Percentiles rank a stretch among this genome's conserved stretches.
phyloP scores from a whole-genome alignment of 306 rosid species.

The Ormosia emarginata region DNA sequence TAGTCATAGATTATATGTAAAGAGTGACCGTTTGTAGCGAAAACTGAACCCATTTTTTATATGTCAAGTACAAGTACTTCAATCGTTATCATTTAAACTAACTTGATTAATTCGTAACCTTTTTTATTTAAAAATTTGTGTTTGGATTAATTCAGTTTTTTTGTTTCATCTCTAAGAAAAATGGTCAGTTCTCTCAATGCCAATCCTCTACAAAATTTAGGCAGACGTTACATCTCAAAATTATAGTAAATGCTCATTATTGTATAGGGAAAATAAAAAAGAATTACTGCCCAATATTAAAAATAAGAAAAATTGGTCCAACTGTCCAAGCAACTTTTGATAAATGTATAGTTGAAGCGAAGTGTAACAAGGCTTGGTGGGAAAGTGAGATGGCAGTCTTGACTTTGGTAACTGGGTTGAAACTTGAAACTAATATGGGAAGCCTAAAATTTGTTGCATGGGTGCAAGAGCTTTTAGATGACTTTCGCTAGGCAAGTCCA shows the following conservation, averaged over 20 bases:
- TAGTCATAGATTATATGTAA: too few species aligned
- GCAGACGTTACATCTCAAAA: neutral
- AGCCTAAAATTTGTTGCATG: neutral
- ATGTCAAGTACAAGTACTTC: neutral
- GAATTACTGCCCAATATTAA: neutral
- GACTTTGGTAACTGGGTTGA: conserved; percentile 10
- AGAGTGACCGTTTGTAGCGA: too few species aligned
- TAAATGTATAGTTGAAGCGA: neutral
- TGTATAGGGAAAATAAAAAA: neutral
- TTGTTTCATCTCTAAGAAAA: neutral
- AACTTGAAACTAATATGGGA: neutral
- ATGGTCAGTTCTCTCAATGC: neutral
- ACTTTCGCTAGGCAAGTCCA: neutral
- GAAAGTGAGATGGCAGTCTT: conserved; percentile 1
- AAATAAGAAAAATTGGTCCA: neutral
- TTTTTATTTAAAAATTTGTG: neutral
- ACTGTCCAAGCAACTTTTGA: neutral
- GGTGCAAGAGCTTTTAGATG: neutral
- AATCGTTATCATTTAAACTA: neutral
- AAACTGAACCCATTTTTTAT: neutral
- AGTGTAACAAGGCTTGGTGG: neutral
- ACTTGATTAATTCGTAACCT: neutral
- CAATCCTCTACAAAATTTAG: neutral
- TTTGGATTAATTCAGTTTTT: neutral
- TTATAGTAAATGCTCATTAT: neutral